Base-by-base conservation (phyloP, 495 filamentous ascomycete genomes). In the Neurospora tetraspora region DNA sequence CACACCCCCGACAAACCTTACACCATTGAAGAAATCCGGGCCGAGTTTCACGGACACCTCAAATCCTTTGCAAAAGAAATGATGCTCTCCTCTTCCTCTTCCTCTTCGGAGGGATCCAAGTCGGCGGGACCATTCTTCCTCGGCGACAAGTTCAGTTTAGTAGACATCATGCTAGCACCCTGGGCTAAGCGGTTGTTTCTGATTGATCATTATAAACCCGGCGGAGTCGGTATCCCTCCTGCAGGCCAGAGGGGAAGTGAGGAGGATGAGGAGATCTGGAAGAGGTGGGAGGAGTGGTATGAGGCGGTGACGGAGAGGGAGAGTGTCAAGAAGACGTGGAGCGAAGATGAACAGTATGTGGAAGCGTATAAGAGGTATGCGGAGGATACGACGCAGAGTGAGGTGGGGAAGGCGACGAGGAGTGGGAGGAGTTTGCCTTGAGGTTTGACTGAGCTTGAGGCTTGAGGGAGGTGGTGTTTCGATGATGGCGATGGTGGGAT, bases 311-410 rank as follows among this genome's bases (percentile, higher is more conserved):
- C 85, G 69, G 74, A 74, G 7, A 83, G 89, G 71, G 78, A 85
- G 76, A 92, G 88, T 77, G 84, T 92, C 0, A 81, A 81, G 74
- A 82, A 87, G 76, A 93, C 89, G 0, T 88, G 83, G 81, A 92
- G 90, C 74, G 86, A 88, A 23, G 87, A 80, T 53, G 86, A 89
- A 69, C 80, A 88, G 77, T 92, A 91, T 76, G 76, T 89, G 69
- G 85, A 83, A 3, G 90, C 90, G 69, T 93, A 92, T 78, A 84
- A 88, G 78, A 81, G 89, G 71, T 93, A 93, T 85, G 90, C 90
- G 16, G 89, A 93, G 69, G 86, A 93, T 80, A 88, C 83, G n/a
- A 91, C 91, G 61, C 87, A 90, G 80, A 90, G 88, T 69, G 88
- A 92, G 79, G 80, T 91, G 71, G 90, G 87, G 23, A 89, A 92